Percentiles rank a stretch among this genome's conserved stretches.
phyloP scores from a whole-genome alignment of 2,329 filamentous ascomycete genomes.

The Diaporthe batatas region DNA sequence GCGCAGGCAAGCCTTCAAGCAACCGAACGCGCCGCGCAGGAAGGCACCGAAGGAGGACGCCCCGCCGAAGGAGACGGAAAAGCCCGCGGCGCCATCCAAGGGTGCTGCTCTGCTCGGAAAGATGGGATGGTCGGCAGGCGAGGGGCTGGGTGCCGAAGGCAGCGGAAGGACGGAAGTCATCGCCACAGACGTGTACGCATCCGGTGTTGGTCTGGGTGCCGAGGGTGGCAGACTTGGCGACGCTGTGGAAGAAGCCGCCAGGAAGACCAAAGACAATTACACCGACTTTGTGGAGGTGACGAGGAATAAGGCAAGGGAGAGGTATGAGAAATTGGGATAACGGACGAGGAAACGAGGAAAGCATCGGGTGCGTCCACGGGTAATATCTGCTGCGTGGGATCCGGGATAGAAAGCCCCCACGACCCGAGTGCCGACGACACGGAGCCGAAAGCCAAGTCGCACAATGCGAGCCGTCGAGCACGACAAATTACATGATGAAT shows the following conservation, averaged over 20 bases:
- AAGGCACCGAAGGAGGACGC: slow-evolving; percentile 62
- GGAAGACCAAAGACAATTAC: slow-evolving; percentile 71
- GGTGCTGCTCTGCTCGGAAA: slow-evolving; percentile 77
- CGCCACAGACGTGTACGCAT: slow-evolving; percentile 73
- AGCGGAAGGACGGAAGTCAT: slow-evolving; percentile 75
- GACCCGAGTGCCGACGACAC: not conserved
- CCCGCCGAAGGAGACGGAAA: slow-evolving; percentile 48
- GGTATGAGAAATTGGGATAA: slow-evolving; percentile 68
- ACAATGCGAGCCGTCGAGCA: not conserved
- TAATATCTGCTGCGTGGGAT: not conserved
- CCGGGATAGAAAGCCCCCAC: not conserved
- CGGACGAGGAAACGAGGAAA: not conserved
- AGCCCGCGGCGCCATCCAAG: slow-evolving; percentile 60
- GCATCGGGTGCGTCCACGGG: not conserved
- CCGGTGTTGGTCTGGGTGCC: slow-evolving; percentile 78
- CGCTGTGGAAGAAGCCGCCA: slow-evolving; percentile 72
- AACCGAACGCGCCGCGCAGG: slow-evolving; percentile 58
- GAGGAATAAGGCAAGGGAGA: slow-evolving; percentile 75
- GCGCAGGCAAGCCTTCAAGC: slow-evolving; percentile 72
- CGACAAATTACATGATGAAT: slow-evolving; percentile 3
- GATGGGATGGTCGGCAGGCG: slow-evolving; percentile 78
- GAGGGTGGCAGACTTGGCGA: slow-evolving; percentile 78
- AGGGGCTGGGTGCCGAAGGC: slow-evolving; percentile 74
- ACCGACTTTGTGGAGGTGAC: slow-evolving; percentile 74
- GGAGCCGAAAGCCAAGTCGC: slow-evolving; percentile 6